A percentile compares a stretch with the other conserved stretches of the same genome.
Conservation (phyloP, 31 red algal species). For the Porphyra umbilicalis region DNA sequence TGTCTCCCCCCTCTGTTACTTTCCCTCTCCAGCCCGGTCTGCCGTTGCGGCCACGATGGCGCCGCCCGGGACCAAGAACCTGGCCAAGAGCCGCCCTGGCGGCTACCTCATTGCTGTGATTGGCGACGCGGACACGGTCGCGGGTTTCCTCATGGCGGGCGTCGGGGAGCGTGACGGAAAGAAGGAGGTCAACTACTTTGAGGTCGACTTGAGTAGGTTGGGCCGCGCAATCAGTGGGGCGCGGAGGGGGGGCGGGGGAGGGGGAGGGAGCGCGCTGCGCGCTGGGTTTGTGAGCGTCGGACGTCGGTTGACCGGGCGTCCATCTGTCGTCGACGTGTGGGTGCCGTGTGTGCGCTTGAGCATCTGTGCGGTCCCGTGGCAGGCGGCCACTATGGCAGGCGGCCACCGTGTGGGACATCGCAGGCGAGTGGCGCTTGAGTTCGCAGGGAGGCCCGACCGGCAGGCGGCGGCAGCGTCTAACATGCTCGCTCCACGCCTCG, state of each 20-base stretch:
- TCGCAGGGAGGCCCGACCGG: no score
- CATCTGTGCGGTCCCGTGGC: no score
- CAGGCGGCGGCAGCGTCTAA: not conserved
- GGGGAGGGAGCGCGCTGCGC: no score
- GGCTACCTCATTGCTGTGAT: constrained; percentile 83
- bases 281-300: not conserved
- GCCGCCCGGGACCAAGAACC: constrained; percentile 15
- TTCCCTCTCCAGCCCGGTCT: no score
- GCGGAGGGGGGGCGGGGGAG: no score
- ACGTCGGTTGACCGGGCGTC: not conserved
- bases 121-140: constrained; percentile 92
- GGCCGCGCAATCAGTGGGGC: not conserved
- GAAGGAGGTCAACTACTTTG: constrained; percentile 78
- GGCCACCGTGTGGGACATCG: no score
- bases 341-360: not conserved
- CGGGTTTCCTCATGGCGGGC: constrained; percentile 91
- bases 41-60: no score
- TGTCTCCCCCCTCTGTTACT: no score
- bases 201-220: constrained; percentile 76
- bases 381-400: no score
- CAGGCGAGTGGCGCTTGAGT: no score
- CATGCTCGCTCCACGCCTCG: no score
- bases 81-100: constrained; percentile 34
- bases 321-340: not conserved
- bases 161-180: constrained; percentile 55